Evolutionary conservation across 2,329 filamentous ascomycete genomes (phyloP).

Genomic region (Botryotinia convoluta): DNA sequence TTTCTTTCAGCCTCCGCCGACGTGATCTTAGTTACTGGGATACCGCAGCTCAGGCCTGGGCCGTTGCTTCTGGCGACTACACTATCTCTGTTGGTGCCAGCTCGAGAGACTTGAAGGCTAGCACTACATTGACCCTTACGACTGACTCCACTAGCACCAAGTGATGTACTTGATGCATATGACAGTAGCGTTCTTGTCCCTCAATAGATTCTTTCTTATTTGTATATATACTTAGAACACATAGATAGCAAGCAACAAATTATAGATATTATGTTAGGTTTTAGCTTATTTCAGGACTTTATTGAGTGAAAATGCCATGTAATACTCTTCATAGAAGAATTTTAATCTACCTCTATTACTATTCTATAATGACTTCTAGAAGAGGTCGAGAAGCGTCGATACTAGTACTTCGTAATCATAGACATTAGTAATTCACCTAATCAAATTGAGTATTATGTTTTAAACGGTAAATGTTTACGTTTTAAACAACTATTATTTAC

Average conservation of each 20-base stretch:
- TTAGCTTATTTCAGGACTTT: too few species aligned
- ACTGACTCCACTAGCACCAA: not conserved
- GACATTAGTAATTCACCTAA: too few species aligned
- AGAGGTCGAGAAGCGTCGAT: too few species aligned
- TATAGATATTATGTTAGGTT: not conserved
- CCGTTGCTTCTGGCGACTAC: not conserved
- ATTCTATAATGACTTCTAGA: too few species aligned
- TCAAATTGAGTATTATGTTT: too few species aligned
- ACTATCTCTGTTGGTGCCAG: not conserved
- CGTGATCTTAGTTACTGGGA: not conserved
- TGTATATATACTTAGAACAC: not conserved
- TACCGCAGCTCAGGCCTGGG: not conserved
- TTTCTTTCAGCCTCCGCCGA: not conserved
- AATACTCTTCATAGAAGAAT: too few species aligned
- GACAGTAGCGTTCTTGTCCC: too few species aligned
- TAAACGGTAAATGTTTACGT: too few species aligned
- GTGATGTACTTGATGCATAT: not conserved
- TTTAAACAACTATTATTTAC: too few species aligned
- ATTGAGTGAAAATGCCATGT: too few species aligned
- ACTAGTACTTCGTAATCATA: too few species aligned
- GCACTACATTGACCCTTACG: not conserved
- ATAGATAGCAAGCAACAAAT: not conserved
- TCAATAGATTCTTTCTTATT: not conserved
- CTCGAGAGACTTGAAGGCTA: not conserved
- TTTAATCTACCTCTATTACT: too few species aligned